phyloP scores from a whole-genome alignment of 2,329 filamentous ascomycete species.

The Trichoderma cornu-damae region DNA sequence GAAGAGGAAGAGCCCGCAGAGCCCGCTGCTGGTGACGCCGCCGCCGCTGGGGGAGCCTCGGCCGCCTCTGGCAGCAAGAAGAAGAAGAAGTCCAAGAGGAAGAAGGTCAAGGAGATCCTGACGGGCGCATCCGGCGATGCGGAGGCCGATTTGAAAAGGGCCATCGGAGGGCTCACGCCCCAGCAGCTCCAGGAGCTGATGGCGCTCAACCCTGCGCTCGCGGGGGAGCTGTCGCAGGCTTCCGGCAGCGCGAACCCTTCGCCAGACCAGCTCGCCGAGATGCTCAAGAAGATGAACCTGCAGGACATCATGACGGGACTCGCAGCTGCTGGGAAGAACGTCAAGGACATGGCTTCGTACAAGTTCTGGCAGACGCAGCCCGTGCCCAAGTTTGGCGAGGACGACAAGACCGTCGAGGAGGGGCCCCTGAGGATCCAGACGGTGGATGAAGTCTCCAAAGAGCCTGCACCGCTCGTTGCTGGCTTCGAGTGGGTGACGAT shows the following conservation, averaged over 20 bases:
- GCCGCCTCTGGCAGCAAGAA: conserved; percentile 38
- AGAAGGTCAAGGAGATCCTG: conserved; percentile 51
- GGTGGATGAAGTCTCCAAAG: conserved; percentile 70
- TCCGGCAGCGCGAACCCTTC: conserved; percentile 35
- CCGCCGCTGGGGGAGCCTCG: conserved; percentile 23
- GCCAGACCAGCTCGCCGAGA: conserved; percentile 44
- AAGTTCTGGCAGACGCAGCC: conserved; percentile 99
- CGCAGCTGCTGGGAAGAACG: conserved; percentile 76
- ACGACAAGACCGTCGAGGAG: conserved; percentile 56
- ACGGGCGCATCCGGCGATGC: conserved; percentile 33
- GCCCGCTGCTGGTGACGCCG: conserved; percentile 34
- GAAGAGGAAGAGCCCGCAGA: conserved; percentile 43
- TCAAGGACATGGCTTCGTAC: conserved; percentile 94
- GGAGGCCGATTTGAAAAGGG: conserved; percentile 43
- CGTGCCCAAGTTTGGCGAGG: conserved; percentile 74
- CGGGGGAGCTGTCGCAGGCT: conserved; percentile 48
- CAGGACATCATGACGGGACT: conserved; percentile 70
- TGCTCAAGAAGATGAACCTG: conserved; percentile 59
- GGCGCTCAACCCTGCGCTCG: conserved; percentile 66
- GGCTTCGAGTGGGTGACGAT: conserved; percentile 95
- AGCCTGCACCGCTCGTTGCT: conserved; percentile 67
- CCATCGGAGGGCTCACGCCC: conserved; percentile 49
- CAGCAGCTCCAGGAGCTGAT: conserved; percentile 62
- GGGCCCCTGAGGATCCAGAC: conserved; percentile 80
- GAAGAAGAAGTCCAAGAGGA: conserved; percentile 62